phyloP scores from a whole-genome alignment of 2,329 filamentous ascomycete species.

The Orbilia ellipsospora region DNA sequence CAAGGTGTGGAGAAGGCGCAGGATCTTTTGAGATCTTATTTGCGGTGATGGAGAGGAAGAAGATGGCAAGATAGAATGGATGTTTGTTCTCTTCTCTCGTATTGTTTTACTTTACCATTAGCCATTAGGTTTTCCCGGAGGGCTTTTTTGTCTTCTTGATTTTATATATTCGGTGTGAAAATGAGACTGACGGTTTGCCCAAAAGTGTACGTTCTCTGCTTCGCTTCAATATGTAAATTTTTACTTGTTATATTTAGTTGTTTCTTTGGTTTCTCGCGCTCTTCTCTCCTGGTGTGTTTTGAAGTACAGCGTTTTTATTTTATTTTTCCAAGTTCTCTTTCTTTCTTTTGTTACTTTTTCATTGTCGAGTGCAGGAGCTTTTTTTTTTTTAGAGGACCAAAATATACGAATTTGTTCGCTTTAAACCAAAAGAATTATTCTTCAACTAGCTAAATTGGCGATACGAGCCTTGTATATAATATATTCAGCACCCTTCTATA shows the following conservation, averaged over 20 bases:
- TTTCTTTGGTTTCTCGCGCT: not conserved
- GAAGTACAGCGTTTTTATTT: slow-evolving; percentile 1
- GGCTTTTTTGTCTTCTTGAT: not conserved
- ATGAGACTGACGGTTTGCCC: slow-evolving; percentile 29
- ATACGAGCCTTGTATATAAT: too few species aligned
- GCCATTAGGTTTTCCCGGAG: slow-evolving; percentile 2
- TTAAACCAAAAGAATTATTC: too few species aligned
- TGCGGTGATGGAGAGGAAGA: slow-evolving; percentile 60
- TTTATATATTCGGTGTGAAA: slow-evolving; percentile 49
- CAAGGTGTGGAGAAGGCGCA: slow-evolving; percentile 87
- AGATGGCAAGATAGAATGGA: slow-evolving; percentile 23
- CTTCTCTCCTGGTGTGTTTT: not conserved
- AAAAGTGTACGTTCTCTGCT: slow-evolving; percentile 27
- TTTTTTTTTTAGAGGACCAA: slow-evolving; percentile 8
- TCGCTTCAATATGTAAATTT: slow-evolving; percentile 53
- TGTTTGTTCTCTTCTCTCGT: not conserved
- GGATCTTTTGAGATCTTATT: slow-evolving; percentile 75
- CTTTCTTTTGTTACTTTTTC: not conserved
- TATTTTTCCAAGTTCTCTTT: not conserved
- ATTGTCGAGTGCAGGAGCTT: too few species aligned
- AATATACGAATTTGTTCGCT: not conserved
- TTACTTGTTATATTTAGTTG: not conserved
- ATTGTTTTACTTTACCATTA: slow-evolving; percentile 4
- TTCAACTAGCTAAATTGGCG: too few species aligned
- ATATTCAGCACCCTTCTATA: too few species aligned